phyloP scores from a whole-genome alignment of 805 yeast species.

The Candida railenensis region DNA sequence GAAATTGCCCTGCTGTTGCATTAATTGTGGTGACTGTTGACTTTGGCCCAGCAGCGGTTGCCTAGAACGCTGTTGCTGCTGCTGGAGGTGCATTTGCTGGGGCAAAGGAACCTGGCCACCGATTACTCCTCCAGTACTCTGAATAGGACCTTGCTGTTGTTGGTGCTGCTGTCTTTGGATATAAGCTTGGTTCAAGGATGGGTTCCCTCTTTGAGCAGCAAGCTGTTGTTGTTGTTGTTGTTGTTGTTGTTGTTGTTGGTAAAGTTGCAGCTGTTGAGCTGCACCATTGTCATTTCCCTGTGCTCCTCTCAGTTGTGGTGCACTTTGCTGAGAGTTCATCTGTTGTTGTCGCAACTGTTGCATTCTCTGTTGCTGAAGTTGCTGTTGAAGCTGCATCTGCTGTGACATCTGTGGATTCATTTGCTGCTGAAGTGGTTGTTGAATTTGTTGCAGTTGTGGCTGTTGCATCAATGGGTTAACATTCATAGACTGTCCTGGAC shows the following conservation, averaged over 20 bases:
- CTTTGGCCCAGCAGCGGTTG: constrained; percentile 1
- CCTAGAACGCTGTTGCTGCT: constrained; percentile 2
- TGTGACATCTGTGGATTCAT: constrained; percentile 2
- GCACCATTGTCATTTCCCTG: background rate
- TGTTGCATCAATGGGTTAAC: constrained; percentile 5
- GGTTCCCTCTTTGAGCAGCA: background rate
- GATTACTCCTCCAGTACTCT: background rate
- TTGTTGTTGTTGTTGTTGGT: background rate
- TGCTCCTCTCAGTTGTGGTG: background rate
- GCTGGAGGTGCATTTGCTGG: constrained; percentile 2
- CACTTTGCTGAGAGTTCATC: background rate
- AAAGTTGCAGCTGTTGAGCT: background rate
- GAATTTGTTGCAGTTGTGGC: background rate
- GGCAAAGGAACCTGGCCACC: constrained; percentile 4
- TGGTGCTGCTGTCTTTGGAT: background rate
- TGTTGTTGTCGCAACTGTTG: constrained; percentile 6
- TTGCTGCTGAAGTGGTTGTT: constrained; percentile 2
- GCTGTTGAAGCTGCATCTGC: constrained; percentile 6
- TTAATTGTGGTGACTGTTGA: constrained; percentile 5
- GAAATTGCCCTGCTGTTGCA: constrained; percentile 6
- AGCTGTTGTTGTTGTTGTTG: constrained; percentile 8
- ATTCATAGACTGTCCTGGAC: constrained; percentile 8
- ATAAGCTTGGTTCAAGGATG: constrained; percentile 3
- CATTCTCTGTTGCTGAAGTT: constrained; percentile 9
- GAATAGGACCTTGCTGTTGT: background rate